Evolutionary conservation across 2,329 filamentous ascomycete species (phyloP).

Genomic region (Grosmannia penicillata): DNA sequence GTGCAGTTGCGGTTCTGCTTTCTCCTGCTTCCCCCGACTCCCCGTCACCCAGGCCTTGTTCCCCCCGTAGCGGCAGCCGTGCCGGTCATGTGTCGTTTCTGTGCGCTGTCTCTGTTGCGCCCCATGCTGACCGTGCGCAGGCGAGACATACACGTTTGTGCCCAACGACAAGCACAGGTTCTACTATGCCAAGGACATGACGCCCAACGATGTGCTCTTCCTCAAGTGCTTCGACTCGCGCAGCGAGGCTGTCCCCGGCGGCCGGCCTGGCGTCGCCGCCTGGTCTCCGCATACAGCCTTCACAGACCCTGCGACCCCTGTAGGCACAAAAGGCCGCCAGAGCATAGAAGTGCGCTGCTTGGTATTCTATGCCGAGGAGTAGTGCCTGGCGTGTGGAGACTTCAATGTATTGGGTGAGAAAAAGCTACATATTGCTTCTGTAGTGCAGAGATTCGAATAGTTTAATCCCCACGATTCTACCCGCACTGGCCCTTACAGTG

Average conservation of each 20-base stretch:
- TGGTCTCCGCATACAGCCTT: constrained; percentile 40
- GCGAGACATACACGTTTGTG: constrained; percentile 47
- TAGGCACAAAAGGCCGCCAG: constrained; percentile 31
- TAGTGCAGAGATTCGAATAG: no score
- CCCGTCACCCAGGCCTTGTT: no score
- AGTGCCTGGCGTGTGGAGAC: no score
- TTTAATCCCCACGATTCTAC: no score
- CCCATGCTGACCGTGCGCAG: constrained; percentile 18
- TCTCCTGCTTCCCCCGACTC: no score
- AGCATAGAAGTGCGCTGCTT: constrained; percentile 51
- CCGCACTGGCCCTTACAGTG: no score
- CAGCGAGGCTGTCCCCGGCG: constrained; percentile 19
- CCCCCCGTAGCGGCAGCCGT: no score
- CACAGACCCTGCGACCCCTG: constrained; percentile 35
- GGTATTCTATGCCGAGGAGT: constrained; percentile 38
- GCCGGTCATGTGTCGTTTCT: no score
- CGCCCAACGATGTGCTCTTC: constrained; percentile 30
- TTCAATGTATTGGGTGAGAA: no score
- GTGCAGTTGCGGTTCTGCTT: no score
- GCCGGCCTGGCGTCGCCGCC: constrained; percentile 26
- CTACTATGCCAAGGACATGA: constrained; percentile 56
- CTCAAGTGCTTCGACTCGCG: constrained; percentile 40
- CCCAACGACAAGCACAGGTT: constrained; percentile 44
- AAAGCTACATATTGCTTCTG: no score
- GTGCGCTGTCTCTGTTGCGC: no score